Percentiles rank a stretch among this genome's conserved stretches.
These are phyloP conservation scores for Lactarius akahatsu DNA, from an alignment of 768 basidiomycete genomes.

Conservation along the genomic window DNA sequence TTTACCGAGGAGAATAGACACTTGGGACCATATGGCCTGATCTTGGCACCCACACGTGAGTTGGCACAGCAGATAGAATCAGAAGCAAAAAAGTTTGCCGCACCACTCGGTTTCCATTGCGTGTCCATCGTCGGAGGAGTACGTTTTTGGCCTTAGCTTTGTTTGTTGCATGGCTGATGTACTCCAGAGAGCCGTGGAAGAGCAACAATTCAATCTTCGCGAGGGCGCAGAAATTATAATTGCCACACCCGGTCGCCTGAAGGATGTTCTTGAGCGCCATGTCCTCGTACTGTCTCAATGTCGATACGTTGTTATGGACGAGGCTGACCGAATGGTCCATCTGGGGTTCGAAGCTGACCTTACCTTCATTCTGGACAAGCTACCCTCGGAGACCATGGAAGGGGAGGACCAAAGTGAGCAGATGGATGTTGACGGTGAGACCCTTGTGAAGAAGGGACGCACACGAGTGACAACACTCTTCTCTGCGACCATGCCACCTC, in stretches of 20 bases:
- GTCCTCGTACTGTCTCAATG: conserved; percentile 96
- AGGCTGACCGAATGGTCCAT: conserved; percentile 98
- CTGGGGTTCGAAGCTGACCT: conserved; percentile 95
- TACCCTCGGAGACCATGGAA: conserved; percentile 84
- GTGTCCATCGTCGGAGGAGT: conserved; percentile 99
- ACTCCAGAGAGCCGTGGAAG: conserved; percentile 81
- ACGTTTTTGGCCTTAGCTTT: conserved; percentile 37
- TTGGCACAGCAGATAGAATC: conserved; percentile 95
- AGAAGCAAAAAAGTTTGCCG: conserved; percentile 90
- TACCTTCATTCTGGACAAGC: conserved; percentile 90
- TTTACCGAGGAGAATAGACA: conserved; percentile 93
- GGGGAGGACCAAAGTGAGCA: conserved; percentile 75
- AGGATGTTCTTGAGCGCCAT: conserved; percentile 95
- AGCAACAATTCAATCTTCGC: conserved; percentile 97
- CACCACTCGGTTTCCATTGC: conserved; percentile 85
- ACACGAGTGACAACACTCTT: conserved; percentile 95
- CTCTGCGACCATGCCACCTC: conserved; percentile 98
- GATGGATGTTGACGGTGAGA: conserved; percentile 76
- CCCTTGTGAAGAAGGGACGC: conserved; percentile 67
- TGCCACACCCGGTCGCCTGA: conserved; percentile 96
- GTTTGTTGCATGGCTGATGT: conserved; percentile 28
- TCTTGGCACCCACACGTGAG: conserved; percentile 96
- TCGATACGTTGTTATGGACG: conserved; percentile 99
- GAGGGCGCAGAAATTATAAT: conserved; percentile 99
- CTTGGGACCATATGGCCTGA: conserved; percentile 89